Base-by-base conservation (phyloP, 352 stramenopile genomes). In the Blastocystis sp. region DNA sequence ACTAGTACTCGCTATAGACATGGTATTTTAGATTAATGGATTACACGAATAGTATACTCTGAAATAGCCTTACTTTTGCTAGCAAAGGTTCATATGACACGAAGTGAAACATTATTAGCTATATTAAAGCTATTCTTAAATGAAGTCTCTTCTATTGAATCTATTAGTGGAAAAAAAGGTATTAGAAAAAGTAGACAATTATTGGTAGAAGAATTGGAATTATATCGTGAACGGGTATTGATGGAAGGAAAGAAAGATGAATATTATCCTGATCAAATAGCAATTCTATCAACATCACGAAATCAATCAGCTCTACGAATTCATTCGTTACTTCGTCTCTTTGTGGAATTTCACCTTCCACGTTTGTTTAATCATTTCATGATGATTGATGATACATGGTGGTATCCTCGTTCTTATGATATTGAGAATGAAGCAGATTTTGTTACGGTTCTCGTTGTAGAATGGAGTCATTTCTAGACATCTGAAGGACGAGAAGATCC, bases 341-440 rank as follows among this genome's bases (percentile, higher is more conserved):
- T 80, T 2, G 24, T 42, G 19, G 27, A 21, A 35, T 80, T 63
- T 35, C 43, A 61, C 21, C 43, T 59, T 5, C 69, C 69, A 6
- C 24, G 21, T 21, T 4, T 80, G 4, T 46, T 46, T 21, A 19
- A 27, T 16, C 69, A 80, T 39, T 39, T 80, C 7, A 54, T 65
- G 27, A 59, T 11, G 5, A 29, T 80, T 16, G 69, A 80, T 21
- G 49, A 80, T 21, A 58, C 27, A 16, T 80, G 69, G 69, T 80
- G 69, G 69, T 80, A 80, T 39, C 69, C 69, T 7, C 42, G 21
- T 24, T 58, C 9, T 9, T 80, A 59, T 39, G 69, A 58, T 11
- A 80, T 80, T 14, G 69, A 80, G 46, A 80, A 59, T 16, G 37
- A 61, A 24, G 14, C 24, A 0, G 69, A 80, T 37, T 80, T 63